Percentiles rank a stretch among this genome's conserved stretches.
Evolutionary conservation across 169 alveolate species (phyloP).

Genomic region (Hammondia hammondi): DNA sequence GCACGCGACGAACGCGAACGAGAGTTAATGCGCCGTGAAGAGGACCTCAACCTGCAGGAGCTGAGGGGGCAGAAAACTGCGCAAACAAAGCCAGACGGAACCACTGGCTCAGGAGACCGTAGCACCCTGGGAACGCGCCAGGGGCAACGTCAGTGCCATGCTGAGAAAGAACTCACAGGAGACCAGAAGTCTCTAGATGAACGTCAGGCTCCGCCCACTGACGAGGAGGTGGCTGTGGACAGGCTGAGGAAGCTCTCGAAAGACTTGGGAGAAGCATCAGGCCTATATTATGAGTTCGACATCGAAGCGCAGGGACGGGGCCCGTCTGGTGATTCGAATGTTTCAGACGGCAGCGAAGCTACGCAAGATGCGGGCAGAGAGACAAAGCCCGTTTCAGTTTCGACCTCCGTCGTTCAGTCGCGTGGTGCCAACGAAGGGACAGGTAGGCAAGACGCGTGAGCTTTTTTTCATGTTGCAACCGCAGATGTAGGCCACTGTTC

Average conservation of each 20-base stretch:
- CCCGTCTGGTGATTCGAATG: too few species aligned
- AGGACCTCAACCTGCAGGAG: slow-evolving; percentile 2
- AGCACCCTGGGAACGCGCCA: neutral
- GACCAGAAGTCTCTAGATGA: neutral
- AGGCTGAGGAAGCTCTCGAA: neutral
- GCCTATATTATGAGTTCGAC: neutral
- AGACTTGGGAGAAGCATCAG: slow-evolving; percentile 7
- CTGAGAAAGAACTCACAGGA: neutral
- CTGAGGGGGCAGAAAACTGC: neutral
- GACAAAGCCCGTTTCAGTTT: too few species aligned
- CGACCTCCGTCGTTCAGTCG: too few species aligned
- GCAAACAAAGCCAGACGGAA: neutral
- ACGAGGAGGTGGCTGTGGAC: slow-evolving; percentile 7
- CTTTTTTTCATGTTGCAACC: neutral
- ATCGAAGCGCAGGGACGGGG: neutral
- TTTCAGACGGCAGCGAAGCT: too few species aligned
- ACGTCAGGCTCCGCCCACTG: neutral
- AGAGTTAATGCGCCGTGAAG: neutral
- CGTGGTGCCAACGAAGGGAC: neutral
- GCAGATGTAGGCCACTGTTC: too few species aligned
- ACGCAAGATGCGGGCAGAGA: too few species aligned
- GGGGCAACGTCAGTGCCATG: neutral
- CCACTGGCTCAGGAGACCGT: neutral
- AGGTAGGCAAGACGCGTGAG: neutral
- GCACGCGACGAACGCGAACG: neutral